phyloP scores from a whole-genome alignment of 352 stramenopile genomes.

The Sclerospora graminicola region DNA sequence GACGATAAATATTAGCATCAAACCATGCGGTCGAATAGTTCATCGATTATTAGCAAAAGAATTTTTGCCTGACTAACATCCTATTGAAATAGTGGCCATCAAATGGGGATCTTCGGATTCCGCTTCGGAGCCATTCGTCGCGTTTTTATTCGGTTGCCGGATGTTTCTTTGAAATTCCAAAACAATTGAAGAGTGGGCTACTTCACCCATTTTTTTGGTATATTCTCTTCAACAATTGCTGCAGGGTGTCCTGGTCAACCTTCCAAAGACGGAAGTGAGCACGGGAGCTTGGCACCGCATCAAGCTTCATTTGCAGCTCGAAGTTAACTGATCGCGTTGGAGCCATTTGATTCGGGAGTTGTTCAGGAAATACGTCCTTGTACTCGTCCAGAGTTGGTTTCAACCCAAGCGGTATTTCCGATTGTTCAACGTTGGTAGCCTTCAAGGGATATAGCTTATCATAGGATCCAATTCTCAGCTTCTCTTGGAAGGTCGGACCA shows the following conservation, averaged over 20 bases:
- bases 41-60: not conserved
- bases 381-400: not conserved
- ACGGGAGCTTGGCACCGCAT: slow-evolving; percentile 4
- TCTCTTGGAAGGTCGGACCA: slow-evolving; percentile 2
- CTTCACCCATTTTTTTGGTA: slow-evolving; percentile 13
- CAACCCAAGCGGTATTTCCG: not conserved
- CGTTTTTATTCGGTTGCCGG: slow-evolving; percentile 1
- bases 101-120: slow-evolving; percentile 4
- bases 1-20: not conserved
- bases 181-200: slow-evolving; percentile 18
- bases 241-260: slow-evolving; percentile 2
- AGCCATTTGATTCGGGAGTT: slow-evolving; percentile 6
- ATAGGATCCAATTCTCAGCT: not conserved
- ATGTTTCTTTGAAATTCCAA: slow-evolving; percentile 14
- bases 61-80: not conserved
- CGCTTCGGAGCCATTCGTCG: slow-evolving; percentile 6
- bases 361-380: slow-evolving; percentile 8
- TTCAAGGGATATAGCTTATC: slow-evolving; percentile 7
- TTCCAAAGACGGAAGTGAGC: slow-evolving; percentile 8
- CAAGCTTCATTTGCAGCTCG: slow-evolving; percentile 15
- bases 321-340: slow-evolving; percentile 7
- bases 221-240: slow-evolving; percentile 10
- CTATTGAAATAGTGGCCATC: not conserved
- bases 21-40: not conserved
- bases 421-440: not conserved